Percentiles rank a stretch among this genome's conserved stretches.
Conservation (phyloP, 2,329 filamentous ascomycete genomes). For the Phoma sp. region DNA sequence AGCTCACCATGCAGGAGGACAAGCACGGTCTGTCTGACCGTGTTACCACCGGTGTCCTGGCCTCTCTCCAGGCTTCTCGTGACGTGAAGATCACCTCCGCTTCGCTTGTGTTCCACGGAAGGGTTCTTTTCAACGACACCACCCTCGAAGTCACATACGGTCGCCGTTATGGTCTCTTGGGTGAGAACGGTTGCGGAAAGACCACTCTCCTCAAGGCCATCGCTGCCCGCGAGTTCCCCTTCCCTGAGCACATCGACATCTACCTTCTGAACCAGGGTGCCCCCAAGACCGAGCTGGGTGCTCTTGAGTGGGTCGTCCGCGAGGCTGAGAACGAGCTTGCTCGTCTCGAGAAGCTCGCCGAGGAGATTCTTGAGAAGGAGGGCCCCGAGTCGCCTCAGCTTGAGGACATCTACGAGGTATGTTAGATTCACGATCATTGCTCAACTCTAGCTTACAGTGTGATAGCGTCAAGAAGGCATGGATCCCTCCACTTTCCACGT, state of each 20-base stretch:
- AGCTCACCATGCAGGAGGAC: conserved; percentile 91
- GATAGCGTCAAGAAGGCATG: conserved; percentile 95
- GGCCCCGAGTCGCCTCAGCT: conserved; percentile 90
- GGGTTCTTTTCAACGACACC: conserved; percentile 91
- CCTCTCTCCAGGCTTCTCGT: conserved; percentile 81
- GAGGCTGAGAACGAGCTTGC: conserved; percentile 94
- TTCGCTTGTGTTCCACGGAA: conserved; percentile 96
- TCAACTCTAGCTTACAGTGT: conserved; percentile 7
- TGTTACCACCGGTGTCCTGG: conserved; percentile 95
- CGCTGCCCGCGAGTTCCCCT: conserved; percentile 88
- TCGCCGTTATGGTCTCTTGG: conserved; percentile 90
- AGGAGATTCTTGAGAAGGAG: conserved; percentile 88
- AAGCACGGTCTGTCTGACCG: conserved; percentile 95
- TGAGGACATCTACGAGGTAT: conserved; percentile 94
- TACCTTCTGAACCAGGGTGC: conserved; percentile 98
- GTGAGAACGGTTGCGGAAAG: conserved; percentile 99
- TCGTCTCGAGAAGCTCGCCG: conserved; percentile 84
- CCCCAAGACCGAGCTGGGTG: conserved; percentile 84
- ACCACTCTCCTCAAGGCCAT: conserved; percentile 97
- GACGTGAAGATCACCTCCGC: conserved; percentile 97
- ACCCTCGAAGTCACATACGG: conserved; percentile 92
- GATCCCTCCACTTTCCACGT: conserved; percentile 97
- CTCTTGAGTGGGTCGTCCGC: conserved; percentile 94
- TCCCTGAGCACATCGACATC: conserved; percentile 96
- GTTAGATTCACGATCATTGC: neutral